Percentiles rank a stretch among this genome's conserved stretches.
These are phyloP conservation scores for Scleroderma bovista DNA, from an alignment of 768 basidiomycete species.

Conservation along the genomic window DNA sequence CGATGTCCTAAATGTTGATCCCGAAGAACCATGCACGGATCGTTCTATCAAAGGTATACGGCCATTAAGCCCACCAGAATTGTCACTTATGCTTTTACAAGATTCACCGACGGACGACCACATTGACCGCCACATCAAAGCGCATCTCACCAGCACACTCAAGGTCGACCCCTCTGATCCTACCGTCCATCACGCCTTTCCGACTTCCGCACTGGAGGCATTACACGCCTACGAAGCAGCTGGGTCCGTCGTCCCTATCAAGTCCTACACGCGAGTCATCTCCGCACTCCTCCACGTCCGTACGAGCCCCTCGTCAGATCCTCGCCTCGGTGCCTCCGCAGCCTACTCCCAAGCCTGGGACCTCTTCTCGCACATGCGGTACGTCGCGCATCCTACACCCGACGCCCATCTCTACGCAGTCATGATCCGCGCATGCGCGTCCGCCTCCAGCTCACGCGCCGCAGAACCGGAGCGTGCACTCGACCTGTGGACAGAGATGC, in stretches of 20 bases:
- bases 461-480: constrained; percentile 88
- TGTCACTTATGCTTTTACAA: constrained; percentile 10
- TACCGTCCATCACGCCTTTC: constrained; percentile 39
- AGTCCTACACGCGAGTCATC: constrained; percentile 70
- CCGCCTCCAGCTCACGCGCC: constrained; percentile 31
- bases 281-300: constrained; percentile 46
- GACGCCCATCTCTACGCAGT: constrained; percentile 64
- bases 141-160: constrained; percentile 38
- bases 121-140: constrained; percentile 68
- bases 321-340: constrained; percentile 31
- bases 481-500: constrained; percentile 94
- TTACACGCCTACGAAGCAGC: constrained; percentile 70
- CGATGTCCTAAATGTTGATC: no score
- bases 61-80: not conserved
- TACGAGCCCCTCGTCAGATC: constrained; percentile 20
- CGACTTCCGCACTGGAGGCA: constrained; percentile 56
- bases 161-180: constrained; percentile 22
- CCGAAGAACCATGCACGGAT: constrained; percentile 41
- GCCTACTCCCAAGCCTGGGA: constrained; percentile 86
- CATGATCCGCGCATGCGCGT: constrained; percentile 87
- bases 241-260: constrained; percentile 60
- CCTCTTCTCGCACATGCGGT: constrained; percentile 93
- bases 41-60: constrained; percentile 40
- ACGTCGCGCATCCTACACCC: constrained; percentile 84
- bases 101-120: constrained; percentile 46